phyloP scores from a whole-genome alignment of 2,329 filamentous ascomycete genomes.

The Curvularia sp. region DNA sequence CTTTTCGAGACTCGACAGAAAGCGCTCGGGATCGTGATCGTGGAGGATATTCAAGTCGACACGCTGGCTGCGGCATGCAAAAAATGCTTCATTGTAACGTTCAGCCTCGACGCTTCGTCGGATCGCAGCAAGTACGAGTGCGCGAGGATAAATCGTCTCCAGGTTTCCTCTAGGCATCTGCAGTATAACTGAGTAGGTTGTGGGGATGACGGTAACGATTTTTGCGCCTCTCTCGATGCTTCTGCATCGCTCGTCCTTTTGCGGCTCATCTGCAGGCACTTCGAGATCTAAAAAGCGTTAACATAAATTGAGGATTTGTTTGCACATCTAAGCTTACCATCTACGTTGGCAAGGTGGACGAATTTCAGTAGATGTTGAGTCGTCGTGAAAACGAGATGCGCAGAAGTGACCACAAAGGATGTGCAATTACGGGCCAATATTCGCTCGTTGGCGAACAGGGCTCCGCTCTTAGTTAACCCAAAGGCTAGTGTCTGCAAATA shows the following conservation, averaged over 20 bases:
- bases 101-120: slow-evolving; percentile 79
- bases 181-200: slow-evolving; percentile 81
- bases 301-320: neutral
- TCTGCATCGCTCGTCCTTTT: slow-evolving; percentile 89
- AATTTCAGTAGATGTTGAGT: slow-evolving; percentile 94
- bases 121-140: slow-evolving; percentile 90
- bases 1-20: slow-evolving; percentile 74
- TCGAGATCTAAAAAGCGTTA: slow-evolving; percentile 69
- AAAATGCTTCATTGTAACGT: slow-evolving; percentile 84
- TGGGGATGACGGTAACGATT: slow-evolving; percentile 87
- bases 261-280: slow-evolving; percentile 85
- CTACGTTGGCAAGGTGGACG: slow-evolving; percentile 73
- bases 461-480: slow-evolving; percentile 77
- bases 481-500: slow-evolving; percentile 57
- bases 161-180: slow-evolving; percentile 97
- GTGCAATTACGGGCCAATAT: slow-evolving; percentile 86
- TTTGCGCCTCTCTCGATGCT: slow-evolving; percentile 89
- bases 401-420: slow-evolving; percentile 81
- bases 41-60: slow-evolving; percentile 98
- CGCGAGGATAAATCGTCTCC: slow-evolving; percentile 92
- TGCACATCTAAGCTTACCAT: slow-evolving; percentile 60
- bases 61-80: slow-evolving; percentile 87
- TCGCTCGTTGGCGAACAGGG: slow-evolving; percentile 78
- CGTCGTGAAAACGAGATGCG: slow-evolving; percentile 90
- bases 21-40: slow-evolving; percentile 88